Conservation (phyloP, 768 basidiomycete genomes). For the Lanmaoa rubissima region DNA sequence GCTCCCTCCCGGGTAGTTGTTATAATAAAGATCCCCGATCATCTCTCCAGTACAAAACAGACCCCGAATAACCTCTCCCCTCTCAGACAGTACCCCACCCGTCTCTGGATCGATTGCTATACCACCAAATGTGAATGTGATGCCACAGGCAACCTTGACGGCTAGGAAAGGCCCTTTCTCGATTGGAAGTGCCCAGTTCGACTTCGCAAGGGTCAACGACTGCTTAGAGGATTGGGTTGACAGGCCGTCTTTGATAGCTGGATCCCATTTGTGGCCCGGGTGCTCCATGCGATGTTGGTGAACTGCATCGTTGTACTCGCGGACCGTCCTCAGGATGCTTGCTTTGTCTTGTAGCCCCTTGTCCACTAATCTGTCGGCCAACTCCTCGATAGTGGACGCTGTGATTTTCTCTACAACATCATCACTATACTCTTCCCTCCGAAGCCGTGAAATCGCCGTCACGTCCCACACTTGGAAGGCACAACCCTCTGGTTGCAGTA, state of each 20-base stretch:
- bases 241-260: conserved; percentile 60
- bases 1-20: conserved; percentile 70
- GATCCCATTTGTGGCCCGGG: conserved; percentile 49
- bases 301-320: conserved; percentile 51
- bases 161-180: conserved; percentile 57
- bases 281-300: conserved; percentile 36
- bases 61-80: conserved; percentile 45
- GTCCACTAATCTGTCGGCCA: conserved; percentile 45
- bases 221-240: conserved; percentile 45
- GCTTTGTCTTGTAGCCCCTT: conserved; percentile 46
- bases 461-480: conserved; percentile 69
- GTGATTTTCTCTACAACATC: conserved; percentile 55
- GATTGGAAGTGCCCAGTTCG: conserved; percentile 66
- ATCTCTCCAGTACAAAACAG: conserved; percentile 69
- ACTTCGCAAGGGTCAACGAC: conserved; percentile 49
- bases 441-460: conserved; percentile 41
- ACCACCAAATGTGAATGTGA: conserved; percentile 75
- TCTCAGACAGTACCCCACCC: conserved; percentile 47
- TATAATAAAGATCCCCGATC: conserved; percentile 61
- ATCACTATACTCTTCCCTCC: conserved; percentile 67
- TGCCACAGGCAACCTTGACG: conserved; percentile 65
- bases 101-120: conserved; percentile 56
- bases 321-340: conserved; percentile 45
- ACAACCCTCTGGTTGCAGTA: conserved; percentile 54
- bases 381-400: conserved; percentile 44